Conservation (phyloP, 1,139 yeast genomes). For the Geotrichum siamense region DNA sequence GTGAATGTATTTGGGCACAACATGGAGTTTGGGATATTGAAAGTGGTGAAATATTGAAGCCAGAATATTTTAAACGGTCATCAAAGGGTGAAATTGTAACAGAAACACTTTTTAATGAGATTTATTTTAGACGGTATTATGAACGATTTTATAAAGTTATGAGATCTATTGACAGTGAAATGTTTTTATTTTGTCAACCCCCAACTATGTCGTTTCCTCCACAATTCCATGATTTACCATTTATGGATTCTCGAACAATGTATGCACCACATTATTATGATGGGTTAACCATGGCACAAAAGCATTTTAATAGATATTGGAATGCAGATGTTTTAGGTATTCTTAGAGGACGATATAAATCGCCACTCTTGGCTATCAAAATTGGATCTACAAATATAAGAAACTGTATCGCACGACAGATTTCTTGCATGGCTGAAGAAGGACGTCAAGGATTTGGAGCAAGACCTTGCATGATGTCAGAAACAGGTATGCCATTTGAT, state of each 20-base stretch:
- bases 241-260: slow-evolving; percentile 57
- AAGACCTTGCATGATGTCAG: slow-evolving; percentile 67
- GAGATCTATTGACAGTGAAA: slow-evolving; percentile 42
- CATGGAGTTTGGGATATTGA: slow-evolving; percentile 65
- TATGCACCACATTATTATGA: slow-evolving; percentile 85
- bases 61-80: slow-evolving; percentile 43
- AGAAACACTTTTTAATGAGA: slow-evolving; percentile 54
- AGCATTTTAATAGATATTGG: slow-evolving; percentile 53
- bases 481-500: slow-evolving; percentile 90
- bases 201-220: slow-evolving; percentile 85
- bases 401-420: slow-evolving; percentile 57
- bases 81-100: slow-evolving; percentile 43
- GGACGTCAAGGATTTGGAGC: slow-evolving; percentile 50
- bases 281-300: slow-evolving; percentile 82
- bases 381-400: slow-evolving; percentile 72
- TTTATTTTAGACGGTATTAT: slow-evolving; percentile 56
- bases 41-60: slow-evolving; percentile 36
- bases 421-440: slow-evolving; percentile 56
- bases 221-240: slow-evolving; percentile 44
- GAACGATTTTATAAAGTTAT: slow-evolving; percentile 43
- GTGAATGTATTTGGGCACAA: slow-evolving; percentile 66
- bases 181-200: slow-evolving; percentile 66
- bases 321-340: slow-evolving; percentile 81
- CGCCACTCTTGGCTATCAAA: slow-evolving; percentile 68
- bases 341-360: slow-evolving; percentile 60